Conservation (phyloP, 2,329 filamentous ascomycete genomes). For the Trichophyton verrucosum region DNA sequence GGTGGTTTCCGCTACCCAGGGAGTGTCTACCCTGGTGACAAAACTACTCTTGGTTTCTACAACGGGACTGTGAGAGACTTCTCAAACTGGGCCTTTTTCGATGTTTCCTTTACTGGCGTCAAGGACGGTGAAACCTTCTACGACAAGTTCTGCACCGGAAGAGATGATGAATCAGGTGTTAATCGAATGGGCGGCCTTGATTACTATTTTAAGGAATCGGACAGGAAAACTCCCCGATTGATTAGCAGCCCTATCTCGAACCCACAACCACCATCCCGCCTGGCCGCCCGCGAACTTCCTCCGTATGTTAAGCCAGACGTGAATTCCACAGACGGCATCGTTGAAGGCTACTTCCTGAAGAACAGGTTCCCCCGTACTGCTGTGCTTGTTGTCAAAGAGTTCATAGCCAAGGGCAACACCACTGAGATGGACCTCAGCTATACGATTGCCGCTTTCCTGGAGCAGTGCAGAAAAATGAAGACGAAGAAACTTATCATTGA, state of each 20-base stretch:
- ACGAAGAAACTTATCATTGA: constrained; percentile 56
- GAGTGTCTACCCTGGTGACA: constrained; percentile 18
- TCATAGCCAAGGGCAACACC: too few species aligned
- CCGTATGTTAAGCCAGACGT: constrained; percentile 28
- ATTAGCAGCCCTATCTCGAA: constrained; percentile 27
- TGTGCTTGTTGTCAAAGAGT: constrained; percentile 21
- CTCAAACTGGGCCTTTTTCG: constrained; percentile 18
- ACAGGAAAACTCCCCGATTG: neutral
- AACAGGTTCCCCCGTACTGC: constrained; percentile 31
- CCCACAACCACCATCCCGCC: constrained; percentile 19
- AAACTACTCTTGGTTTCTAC: constrained; percentile 20
- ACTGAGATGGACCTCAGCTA: constrained; percentile 22
- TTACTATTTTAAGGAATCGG: too few species aligned
- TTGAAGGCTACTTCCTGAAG: constrained; percentile 36
- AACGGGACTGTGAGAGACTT: constrained; percentile 20
- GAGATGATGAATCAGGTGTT: constrained; percentile 5
- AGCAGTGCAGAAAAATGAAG: constrained; percentile 32
- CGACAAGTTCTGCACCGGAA: constrained; percentile 23
- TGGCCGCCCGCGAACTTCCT: constrained; percentile 26
- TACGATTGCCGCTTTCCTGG: constrained; percentile 35
- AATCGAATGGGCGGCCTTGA: too few species aligned
- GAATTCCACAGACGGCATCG: constrained; percentile 20
- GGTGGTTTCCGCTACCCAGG: constrained; percentile 9
- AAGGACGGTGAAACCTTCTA: constrained; percentile 32
- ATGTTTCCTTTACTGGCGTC: constrained; percentile 23